Evolutionary conservation across 306 rosid genomes (phyloP).

Genomic region (Sicyos edulis): DNA sequence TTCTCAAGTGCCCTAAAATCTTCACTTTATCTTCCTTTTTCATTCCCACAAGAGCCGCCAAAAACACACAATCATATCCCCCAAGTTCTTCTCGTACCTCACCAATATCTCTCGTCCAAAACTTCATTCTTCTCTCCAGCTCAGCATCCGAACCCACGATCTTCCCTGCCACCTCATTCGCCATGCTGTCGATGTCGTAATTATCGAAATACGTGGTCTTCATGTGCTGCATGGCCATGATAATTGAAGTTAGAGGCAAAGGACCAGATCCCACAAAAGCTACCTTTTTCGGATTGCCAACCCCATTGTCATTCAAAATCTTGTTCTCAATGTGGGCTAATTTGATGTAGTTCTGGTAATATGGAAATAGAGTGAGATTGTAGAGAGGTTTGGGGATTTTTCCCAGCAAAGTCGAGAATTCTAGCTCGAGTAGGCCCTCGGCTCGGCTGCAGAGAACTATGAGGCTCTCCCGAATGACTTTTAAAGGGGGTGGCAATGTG

Average conservation of each 20-base stretch:
- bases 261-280: conserved; percentile 86
- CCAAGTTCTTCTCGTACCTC: conserved; percentile 46
- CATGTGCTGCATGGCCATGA: conserved; percentile 64
- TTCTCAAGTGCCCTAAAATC: conserved; percentile 44
- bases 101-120: conserved; percentile 47
- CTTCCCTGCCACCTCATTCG: conserved; percentile 44
- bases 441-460: conserved; percentile 46
- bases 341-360: conserved; percentile 57
- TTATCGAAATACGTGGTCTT: conserved; percentile 53
- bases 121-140: conserved; percentile 60
- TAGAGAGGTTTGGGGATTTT: conserved; percentile 38
- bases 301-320: conserved; percentile 41
- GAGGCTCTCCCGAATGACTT: conserved; percentile 48
- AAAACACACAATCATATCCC: conserved; percentile 52
- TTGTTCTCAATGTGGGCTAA: conserved; percentile 46
- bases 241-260: conserved; percentile 60
- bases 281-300: conserved; percentile 38
- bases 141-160: conserved; percentile 41
- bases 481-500: conserved; percentile 39
- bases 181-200: conserved; percentile 52
- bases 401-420: conserved; percentile 51
- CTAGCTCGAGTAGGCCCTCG: conserved; percentile 67
- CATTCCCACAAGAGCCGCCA: conserved; percentile 78
- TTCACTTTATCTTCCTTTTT: conserved; percentile 42
- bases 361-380: conserved; percentile 54